phyloP scores from a whole-genome alignment of 1,284 basidiomycete species.

The Veloboletus limbatus region DNA sequence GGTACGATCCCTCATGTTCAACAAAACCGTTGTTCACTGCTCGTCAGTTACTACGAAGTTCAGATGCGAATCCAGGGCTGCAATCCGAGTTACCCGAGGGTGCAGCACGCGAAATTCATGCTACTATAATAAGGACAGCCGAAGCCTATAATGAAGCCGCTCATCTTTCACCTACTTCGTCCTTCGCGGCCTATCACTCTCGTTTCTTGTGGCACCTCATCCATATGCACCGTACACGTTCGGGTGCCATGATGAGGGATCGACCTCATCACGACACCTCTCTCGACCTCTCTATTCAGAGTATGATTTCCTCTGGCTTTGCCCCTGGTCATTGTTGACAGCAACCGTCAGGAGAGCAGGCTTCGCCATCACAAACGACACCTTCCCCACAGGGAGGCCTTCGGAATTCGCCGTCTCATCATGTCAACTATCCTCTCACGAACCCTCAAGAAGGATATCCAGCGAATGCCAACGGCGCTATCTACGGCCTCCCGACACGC shows the following conservation, averaged over 20 bases:
- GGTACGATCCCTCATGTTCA: conserved; percentile 39
- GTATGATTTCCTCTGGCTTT: conserved; percentile 28
- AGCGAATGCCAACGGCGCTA: conserved; percentile 11
- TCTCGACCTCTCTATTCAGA: conserved; percentile 50
- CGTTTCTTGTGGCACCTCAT: conserved; percentile 72
- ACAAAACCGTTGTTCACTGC: conserved; percentile 11
- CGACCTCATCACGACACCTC: conserved; percentile 32
- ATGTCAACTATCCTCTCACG: conserved; percentile 18
- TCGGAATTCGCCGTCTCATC: conserved; percentile 14
- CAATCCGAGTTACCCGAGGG: conserved; percentile 52
- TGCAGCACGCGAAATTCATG: conserved; percentile 59
- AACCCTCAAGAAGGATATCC: conserved; percentile 23
- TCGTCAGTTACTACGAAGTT: conserved; percentile 59
- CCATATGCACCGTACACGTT: conserved; percentile 53
- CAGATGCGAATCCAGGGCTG: conserved; percentile 48
- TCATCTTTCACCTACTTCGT: conserved; percentile 54
- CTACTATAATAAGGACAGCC: conserved; percentile 61
- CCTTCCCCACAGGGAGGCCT: conserved; percentile 24
- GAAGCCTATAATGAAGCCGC: conserved; percentile 73
- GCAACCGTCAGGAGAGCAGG: conserved; percentile 20
- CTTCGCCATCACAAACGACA: conserved; percentile 22
- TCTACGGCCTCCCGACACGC: conserved; percentile 19
- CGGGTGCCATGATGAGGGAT: conserved; percentile 39
- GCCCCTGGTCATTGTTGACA: conserved; percentile 8
- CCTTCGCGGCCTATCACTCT: conserved; percentile 65